A percentile compares a stretch with the other conserved stretches of the same genome.
Evolutionary conservation across 768 basidiomycete genomes (phyloP).

Genomic region (Saitozyma sp.): DNA sequence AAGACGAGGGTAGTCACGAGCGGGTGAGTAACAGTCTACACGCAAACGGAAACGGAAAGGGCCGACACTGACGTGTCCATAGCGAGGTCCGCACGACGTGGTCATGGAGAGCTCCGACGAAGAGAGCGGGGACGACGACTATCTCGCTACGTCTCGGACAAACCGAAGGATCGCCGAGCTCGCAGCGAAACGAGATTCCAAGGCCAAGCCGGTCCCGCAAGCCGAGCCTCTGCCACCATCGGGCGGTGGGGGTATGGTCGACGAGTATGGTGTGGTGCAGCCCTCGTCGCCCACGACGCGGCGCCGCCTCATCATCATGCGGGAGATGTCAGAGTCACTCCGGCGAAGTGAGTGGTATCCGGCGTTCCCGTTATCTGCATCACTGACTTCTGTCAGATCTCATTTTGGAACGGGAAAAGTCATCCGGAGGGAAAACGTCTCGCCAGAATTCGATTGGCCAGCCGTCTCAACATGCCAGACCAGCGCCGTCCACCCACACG

Average conservation of each 20-base stretch:
- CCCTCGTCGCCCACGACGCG: conserved; percentile 41
- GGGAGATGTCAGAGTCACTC: conserved; percentile 46
- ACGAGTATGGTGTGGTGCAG: conserved; percentile 12
- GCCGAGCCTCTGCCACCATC: neutral
- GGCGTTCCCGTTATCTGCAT: neutral
- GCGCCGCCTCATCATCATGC: conserved; percentile 40
- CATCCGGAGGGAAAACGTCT: conserved; percentile 14
- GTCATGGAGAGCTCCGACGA: conserved; percentile 33
- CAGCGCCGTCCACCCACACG: conserved; percentile 21
- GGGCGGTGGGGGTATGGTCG: neutral
- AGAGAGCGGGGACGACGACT: conserved; percentile 31
- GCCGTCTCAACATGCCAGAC: conserved; percentile 7
- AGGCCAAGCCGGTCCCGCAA: neutral
- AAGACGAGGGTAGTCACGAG: conserved; percentile 3
- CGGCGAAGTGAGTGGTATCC: conserved; percentile 32
- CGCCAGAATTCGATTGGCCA: conserved; percentile 2
- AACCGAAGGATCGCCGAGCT: conserved; percentile 35
- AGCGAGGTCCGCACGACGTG: conserved; percentile 22
- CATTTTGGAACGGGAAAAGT: conserved; percentile 44
- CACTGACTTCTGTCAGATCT: conserved; percentile 28
- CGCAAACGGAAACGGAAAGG: no score
- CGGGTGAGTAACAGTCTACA: neutral
- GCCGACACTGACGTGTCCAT: neutral
- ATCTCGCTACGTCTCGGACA: conserved; percentile 36
- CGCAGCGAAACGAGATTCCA: conserved; percentile 32